Evolutionary conservation across 148 eudicot species (phyloP).

Genomic region (Nyssa sinensis): DNA sequence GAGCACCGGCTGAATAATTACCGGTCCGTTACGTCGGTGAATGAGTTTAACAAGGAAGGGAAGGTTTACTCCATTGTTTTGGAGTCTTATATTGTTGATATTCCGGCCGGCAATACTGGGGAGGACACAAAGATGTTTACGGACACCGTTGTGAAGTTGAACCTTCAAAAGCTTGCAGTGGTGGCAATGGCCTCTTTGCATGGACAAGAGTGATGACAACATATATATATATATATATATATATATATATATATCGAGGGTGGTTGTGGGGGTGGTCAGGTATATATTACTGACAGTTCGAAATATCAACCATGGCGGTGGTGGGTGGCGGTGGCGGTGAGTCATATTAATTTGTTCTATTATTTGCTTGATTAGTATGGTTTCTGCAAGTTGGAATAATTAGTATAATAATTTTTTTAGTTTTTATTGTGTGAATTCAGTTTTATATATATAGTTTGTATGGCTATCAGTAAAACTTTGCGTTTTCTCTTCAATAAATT

Average conservation of each 20-base stretch:
- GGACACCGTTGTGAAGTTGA: slow-evolving; percentile 81
- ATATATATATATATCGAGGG: no score
- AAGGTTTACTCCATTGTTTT: slow-evolving; percentile 55
- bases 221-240: no score
- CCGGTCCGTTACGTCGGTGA: slow-evolving; percentile 69
- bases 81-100: slow-evolving; percentile 77
- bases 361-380: not conserved
- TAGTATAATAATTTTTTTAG: not conserved
- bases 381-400: not conserved
- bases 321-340: slow-evolving; percentile 11
- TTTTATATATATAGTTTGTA: not conserved
- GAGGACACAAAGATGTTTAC: slow-evolving; percentile 89
- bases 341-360: not conserved
- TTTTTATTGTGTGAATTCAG: not conserved
- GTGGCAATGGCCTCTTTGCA: slow-evolving; percentile 58
- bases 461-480: not conserved
- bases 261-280: not conserved
- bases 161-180: slow-evolving; percentile 74
- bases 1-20: slow-evolving; percentile 75
- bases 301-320: not conserved
- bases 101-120: slow-evolving; percentile 75
- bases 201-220: slow-evolving; percentile 23
- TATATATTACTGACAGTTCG: no score
- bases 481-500: not conserved
- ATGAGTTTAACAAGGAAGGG: slow-evolving; percentile 44